Base-by-base conservation (phyloP, 805 yeast genomes). In the Diddensiella transvaalensis region DNA sequence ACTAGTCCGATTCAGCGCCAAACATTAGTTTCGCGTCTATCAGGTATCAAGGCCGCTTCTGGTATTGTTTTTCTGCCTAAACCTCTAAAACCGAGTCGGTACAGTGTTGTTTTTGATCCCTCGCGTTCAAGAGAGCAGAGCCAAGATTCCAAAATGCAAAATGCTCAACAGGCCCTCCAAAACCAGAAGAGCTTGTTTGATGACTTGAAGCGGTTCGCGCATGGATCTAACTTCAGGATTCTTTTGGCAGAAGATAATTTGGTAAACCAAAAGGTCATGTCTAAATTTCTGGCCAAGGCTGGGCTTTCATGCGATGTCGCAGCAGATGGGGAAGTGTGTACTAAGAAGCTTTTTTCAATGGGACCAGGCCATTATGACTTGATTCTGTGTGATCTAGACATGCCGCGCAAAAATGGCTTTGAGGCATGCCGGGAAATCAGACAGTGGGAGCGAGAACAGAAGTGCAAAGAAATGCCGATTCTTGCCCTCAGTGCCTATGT, bases 241-340 rank as follows among this genome's bases (percentile, higher is more conserved):
- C 68, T 89, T 44, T 86, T 89, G n/a, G 96, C 96, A 0, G 97
- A 89, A 62, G 96, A 89, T 60, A 89, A 89, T 59, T 71, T 77
- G 53, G 96, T 89, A 6, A 89, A 89, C 60, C 96, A 88, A 65
- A 95, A 88, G 68, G 96, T 89, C 19, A 85, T 88, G 56, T 79
- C 76, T 33, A 55, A 56, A 49, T 64, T 63, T 47, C 45, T 64
- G 30, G 50, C 51, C 33, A 57, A 60, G 38, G 60, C 65, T 5
- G 68, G 68, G 3, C 48, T 64, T 8, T 33, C 40, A 19, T 61
- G 62, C 24, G 62, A 60, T 42, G 56, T 62, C n/a, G 66, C 60
- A 1, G 45, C 59, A 3, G 66, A 64, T 47, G 68, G 68, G 18
- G 62, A 52, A 26, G 65, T 54, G 15, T 64, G 68, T 48, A 54